Percentiles rank a stretch among this genome's conserved stretches.
Conservation (phyloP, 106 monocot species). For the Allium sativum region DNA sequence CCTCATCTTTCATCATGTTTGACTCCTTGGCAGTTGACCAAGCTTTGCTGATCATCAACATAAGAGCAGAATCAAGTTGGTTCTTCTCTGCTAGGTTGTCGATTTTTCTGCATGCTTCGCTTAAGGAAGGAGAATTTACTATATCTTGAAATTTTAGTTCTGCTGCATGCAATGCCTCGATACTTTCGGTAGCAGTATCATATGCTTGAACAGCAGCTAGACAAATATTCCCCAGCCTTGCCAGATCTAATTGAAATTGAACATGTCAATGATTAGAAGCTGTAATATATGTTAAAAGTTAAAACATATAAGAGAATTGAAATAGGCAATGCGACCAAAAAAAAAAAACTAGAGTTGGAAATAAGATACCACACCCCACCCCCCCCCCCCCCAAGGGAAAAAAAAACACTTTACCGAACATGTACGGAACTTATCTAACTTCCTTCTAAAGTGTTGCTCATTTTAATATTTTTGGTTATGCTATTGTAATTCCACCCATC, state of each 20-base stretch:
- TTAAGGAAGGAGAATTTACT: slow-evolving; percentile 60
- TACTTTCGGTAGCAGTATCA: slow-evolving; percentile 72
- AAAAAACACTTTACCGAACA: too few relatives aligned
- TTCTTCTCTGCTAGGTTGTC: slow-evolving; percentile 84
- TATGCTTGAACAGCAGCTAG: slow-evolving; percentile 82
- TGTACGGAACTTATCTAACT: too few relatives aligned
- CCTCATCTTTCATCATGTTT: slow-evolving; percentile 88
- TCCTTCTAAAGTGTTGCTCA: too few relatives aligned
- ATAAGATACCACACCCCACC: too few relatives aligned
- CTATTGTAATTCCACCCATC: too few relatives aligned
- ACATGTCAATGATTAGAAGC: slow-evolving; percentile 4
- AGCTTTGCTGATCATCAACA: slow-evolving; percentile 89
- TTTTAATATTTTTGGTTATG: too few relatives aligned
- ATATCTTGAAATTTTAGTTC: slow-evolving; percentile 87
- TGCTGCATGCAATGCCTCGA: slow-evolving; percentile 74
- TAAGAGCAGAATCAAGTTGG: slow-evolving; percentile 80
- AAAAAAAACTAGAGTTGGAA: too few relatives aligned
- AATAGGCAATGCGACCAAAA: too few relatives aligned
- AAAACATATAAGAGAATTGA: too few relatives aligned
- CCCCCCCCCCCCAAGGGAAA: too few relatives aligned
- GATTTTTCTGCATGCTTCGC: slow-evolving; percentile 84
- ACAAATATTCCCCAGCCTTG: slow-evolving; percentile 65
- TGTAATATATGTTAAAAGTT: too few relatives aligned
- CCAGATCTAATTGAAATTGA: slow-evolving; percentile 47
- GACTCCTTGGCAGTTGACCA: slow-evolving; percentile 89